Evolutionary conservation across 1,139 yeast genomes (phyloP).

Genomic region (Zygosaccharomyces pseudobailii): DNA sequence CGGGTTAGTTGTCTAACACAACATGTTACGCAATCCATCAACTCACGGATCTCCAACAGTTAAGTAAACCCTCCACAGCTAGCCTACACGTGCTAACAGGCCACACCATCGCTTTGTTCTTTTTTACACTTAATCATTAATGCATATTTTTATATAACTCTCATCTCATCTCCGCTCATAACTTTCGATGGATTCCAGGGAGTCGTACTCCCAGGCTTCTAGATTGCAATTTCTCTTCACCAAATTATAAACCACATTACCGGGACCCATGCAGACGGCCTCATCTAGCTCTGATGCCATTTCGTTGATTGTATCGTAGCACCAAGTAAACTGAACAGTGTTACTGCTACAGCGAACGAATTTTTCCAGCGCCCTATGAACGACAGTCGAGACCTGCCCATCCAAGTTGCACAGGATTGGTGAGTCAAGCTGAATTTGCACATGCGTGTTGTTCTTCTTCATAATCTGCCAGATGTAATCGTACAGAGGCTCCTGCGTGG

Average conservation of each 20-base stretch:
- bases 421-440: slow-evolving; percentile 22
- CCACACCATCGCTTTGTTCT: neutral
- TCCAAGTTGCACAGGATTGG: slow-evolving; percentile 32
- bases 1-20: too few species aligned
- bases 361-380: slow-evolving; percentile 31
- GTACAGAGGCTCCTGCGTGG: slow-evolving; percentile 32
- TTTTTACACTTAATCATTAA: neutral
- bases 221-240: slow-evolving; percentile 27
- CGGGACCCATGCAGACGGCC: slow-evolving; percentile 32
- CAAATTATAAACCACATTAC: slow-evolving; percentile 27
- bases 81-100: too few species aligned
- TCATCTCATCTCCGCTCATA: neutral
- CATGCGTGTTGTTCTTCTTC: slow-evolving; percentile 26
- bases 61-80: too few species aligned
- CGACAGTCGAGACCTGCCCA: slow-evolving; percentile 26
- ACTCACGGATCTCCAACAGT: too few species aligned
- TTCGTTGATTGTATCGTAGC: slow-evolving; percentile 29
- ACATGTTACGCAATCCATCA: too few species aligned
- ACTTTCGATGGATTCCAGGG: slow-evolving; percentile 23
- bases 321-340: slow-evolving; percentile 32
- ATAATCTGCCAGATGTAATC: slow-evolving; percentile 32
- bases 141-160: neutral
- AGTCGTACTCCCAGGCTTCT: slow-evolving; percentile 23
- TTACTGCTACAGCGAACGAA: slow-evolving; percentile 32
- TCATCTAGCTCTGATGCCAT: slow-evolving; percentile 12